Base-by-base conservation (phyloP, 148 eudicot genomes). In the Spergularia marina region DNA sequence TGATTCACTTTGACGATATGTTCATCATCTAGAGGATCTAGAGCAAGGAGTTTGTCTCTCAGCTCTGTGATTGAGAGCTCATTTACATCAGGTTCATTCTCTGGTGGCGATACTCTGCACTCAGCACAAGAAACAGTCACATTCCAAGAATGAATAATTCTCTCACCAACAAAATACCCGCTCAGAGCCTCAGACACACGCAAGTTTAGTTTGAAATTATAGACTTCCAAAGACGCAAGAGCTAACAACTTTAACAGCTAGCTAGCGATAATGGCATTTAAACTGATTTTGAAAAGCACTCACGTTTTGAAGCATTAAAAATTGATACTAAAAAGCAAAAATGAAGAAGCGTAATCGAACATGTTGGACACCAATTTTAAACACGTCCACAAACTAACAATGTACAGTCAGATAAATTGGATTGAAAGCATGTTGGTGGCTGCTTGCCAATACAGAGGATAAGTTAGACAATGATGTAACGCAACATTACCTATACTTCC, bases 41-140 rank as follows among this genome's bases (percentile, higher is more conserved):
- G 75, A 20, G 92, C 96, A 72, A 94, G 66, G 74, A 92, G 81
- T 82, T 89, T 95, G 78, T 95, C 98, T 84, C 98, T 86, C 55
- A 95, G 84, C 80, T 95, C 98, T 1, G 98, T 92, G 71, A 90
- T 89, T 21, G 97, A 84, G 64, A 92, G 87, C 72, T 89, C 92
- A 34, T 74, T 83, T 75, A 95, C 72, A 64, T 82, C 82, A 74
- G 84, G 82, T 65, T 91, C 96, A 64, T 78, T 73, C n/a, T 77
- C 82, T 30, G 84, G 76, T 1, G 82, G 78, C 49, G 87, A 65
- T 68, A 87, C 84, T 82, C 98, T 94, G 88, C 85, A 82, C 77
- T 79, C 73, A 73, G 30, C 34, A 73, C 39, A 8, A 58, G 15
- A 65, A 67, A 57, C 55, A 47, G 40, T 76, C 52, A 64, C 51